Evolutionary conservation across 1,284 basidiomycete genomes (phyloP), one percentile per base, ranked within the genome.

Genomic region (Rhodotorula sp.): DNA sequence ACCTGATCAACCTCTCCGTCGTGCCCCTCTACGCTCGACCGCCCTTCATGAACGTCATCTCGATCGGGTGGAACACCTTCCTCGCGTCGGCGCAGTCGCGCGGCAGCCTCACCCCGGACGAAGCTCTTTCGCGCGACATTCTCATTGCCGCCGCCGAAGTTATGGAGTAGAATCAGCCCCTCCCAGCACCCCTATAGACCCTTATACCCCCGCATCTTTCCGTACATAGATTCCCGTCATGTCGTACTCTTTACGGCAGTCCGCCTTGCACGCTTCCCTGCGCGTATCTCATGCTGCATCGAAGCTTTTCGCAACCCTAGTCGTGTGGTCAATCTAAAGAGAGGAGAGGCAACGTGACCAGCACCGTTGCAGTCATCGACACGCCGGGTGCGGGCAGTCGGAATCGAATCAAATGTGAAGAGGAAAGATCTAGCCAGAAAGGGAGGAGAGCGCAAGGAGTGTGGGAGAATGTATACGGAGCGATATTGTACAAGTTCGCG

Each of bases 11-110:
- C 67, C 76, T 79, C 59, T 65, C 71, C 8, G n/a, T 77, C 31
- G 46, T 79, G 3, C 79, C 78, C 16, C 64, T 80, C 5, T 79
- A 79, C 62, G 78, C 75, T 1, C 65, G 79, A 1, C 78, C 78
- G 18, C 78, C 78, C 0, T 78, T 79, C 65, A 72, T 78, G 62
- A 78, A 78, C 66, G n/a, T 76, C 10, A 64, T 79, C 46, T 72
- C 72, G 26, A 62, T 75, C 48, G 64, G 56, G 15, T 65, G 64
- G 64, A 65, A 65, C 57, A 26, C 31, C 20, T 65, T 58, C 64
- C 48, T 65, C 23, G 64, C 64, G 31, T 48, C 56, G 3, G 64
- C 57, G 2, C 57, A 58, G 6, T 31, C 60, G 29, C 69, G 65
- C 14, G 62, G 69, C 43, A 43, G 60, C 5, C 47, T 58, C 39